Base-by-base conservation (phyloP, 108 stramenopile genomes). In the Chaetoceros tenuissimus region DNA sequence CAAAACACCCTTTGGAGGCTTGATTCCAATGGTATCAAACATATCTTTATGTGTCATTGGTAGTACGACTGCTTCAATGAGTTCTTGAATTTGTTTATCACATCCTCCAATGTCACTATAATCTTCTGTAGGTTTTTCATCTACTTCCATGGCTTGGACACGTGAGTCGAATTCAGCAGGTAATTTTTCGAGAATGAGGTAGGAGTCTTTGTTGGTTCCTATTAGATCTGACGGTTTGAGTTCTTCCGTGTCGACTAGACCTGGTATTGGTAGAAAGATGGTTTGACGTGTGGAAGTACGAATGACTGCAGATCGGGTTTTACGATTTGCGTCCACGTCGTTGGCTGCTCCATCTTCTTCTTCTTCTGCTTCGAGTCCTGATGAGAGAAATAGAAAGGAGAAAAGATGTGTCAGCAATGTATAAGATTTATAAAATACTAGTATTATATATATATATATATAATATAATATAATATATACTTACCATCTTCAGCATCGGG, bases 11-110 rank as follows among this genome's bases (percentile, higher is more conserved):
- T 99, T 99, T 63, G 99, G 99, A 1, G 99, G 94, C n/a, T 87
- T 79, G 60, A 99, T 97, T 22, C 98, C 99, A 60, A 99, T 98
- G 27, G 89, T 80, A 48, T 94, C 84, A 73, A 98, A 99, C 94
- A 94, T 90, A 52, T 98, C 95, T 62, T 92, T 94, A 71, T 98
- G 97, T 17, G 95, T 99, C 98, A 99, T 97, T 66, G 98, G 98
- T 40, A 99, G 61, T 24, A 98, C 98, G 30, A 99, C 95, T 1
- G 98, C 98, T 68, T 99, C 98, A 64, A 97, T 97, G 46, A 99
- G 76, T 81, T 99, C 98, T 65, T 99, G 95, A 63, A 99, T 99
- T 66, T 99, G 96, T 74, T 97, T 95, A 73, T 98, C 97, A 40
- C 68, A 65, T 21, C 99, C 97, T 21, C 97, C 97, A 68, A 98